Conservation (phyloP, 2,329 filamentous ascomycete species). For the Diaporthe vexans region DNA sequence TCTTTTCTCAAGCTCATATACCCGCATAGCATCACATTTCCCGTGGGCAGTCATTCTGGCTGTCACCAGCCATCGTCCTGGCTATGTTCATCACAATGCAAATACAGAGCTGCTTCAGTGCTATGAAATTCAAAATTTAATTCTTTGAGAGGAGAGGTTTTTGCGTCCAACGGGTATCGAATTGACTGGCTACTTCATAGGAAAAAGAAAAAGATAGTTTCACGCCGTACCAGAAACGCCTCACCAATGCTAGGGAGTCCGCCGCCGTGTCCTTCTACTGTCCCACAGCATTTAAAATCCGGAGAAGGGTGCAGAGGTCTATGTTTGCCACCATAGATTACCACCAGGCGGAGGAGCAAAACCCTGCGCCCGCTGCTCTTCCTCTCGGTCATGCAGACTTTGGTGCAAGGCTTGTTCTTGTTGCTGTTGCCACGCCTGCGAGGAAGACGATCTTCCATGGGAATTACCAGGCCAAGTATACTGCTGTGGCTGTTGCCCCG, state of each 20-base stretch:
- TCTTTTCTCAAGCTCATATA: not conserved
- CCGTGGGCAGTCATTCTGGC: no score
- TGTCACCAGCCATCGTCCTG: not conserved
- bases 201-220: not conserved
- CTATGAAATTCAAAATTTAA: not conserved
- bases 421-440: conserved; percentile 22
- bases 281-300: not conserved
- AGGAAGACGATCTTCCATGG: not conserved
- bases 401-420: conserved; percentile 28
- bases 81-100: not conserved
- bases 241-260: not conserved
- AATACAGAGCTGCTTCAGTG: no score
- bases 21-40: not conserved
- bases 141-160: conserved; percentile 3
- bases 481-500: not conserved
- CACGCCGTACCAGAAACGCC: not conserved
- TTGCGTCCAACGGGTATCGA: not conserved
- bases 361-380: conserved; percentile 11
- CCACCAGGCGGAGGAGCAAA: not conserved
- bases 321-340: conserved; percentile 11
- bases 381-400: not conserved
- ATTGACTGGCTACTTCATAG: not conserved
- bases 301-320: not conserved
- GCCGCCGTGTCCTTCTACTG: not conserved
- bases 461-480: not conserved